phyloP scores from a whole-genome alignment of 805 yeast species.

The Teunomyces panamensis region DNA sequence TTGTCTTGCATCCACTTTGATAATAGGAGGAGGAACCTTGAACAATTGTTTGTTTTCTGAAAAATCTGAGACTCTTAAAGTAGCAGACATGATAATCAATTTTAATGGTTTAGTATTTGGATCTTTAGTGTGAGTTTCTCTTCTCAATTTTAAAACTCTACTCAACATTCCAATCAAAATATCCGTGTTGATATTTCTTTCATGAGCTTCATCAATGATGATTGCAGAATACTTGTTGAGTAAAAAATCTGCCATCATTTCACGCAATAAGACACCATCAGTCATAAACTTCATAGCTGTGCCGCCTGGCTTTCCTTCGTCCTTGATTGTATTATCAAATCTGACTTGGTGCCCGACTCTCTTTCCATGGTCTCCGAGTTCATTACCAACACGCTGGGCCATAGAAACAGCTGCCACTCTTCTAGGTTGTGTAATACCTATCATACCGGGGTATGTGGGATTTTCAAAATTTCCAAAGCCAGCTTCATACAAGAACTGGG shows the following conservation, averaged over 20 bases:
- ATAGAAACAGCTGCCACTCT: slow-evolving; percentile 92
- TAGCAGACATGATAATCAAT: slow-evolving; percentile 94
- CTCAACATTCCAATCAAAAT: slow-evolving; percentile 93
- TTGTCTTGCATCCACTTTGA: slow-evolving; percentile 90
- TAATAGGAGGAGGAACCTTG: slow-evolving; percentile 73
- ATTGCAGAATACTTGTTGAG: slow-evolving; percentile 80
- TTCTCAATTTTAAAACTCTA: slow-evolving; percentile 73
- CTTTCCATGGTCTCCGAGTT: slow-evolving; percentile 67
- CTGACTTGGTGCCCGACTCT: slow-evolving; percentile 80
- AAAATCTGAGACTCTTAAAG: slow-evolving; percentile 89
- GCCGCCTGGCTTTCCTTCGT: slow-evolving; percentile 41
- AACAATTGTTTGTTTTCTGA: slow-evolving; percentile 77
- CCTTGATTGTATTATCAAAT: slow-evolving; percentile 65
- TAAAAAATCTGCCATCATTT: slow-evolving; percentile 85
- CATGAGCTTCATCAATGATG: slow-evolving; percentile 97
- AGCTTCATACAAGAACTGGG: slow-evolving; percentile 90
- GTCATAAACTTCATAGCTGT: slow-evolving; percentile 88
- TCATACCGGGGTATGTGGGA: slow-evolving; percentile 71
- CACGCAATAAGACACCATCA: slow-evolving; percentile 90
- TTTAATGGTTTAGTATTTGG: slow-evolving; percentile 64
- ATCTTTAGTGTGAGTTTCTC: slow-evolving; percentile 46
- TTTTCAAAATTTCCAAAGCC: slow-evolving; percentile 78
- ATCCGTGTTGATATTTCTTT: slow-evolving; percentile 93
- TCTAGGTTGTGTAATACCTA: slow-evolving; percentile 94
- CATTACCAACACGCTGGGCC: slow-evolving; percentile 77